phyloP scores from a whole-genome alignment of 148 eudicot species.

The Chenopodium album region DNA sequence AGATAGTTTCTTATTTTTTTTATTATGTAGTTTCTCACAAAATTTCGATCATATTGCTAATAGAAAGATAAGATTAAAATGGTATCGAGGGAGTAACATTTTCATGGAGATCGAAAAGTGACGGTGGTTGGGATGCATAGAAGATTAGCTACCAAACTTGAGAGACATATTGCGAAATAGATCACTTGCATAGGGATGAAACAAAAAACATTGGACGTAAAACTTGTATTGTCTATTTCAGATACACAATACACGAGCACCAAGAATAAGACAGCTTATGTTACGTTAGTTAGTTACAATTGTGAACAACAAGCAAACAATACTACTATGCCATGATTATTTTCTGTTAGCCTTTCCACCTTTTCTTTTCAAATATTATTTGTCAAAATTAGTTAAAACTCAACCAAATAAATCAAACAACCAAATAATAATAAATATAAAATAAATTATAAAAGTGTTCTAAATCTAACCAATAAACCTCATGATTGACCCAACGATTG shows the following conservation, averaged over 20 bases:
- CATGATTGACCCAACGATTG: constrained; percentile 37
- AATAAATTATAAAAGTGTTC: not conserved
- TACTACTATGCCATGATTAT: constrained; percentile 28
- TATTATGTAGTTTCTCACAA: too few relatives aligned
- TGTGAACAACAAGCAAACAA: constrained; percentile 29
- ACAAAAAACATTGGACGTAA: not conserved
- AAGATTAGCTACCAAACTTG: constrained; percentile 24
- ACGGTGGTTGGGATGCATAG: constrained; percentile 11
- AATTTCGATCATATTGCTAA: too few relatives aligned
- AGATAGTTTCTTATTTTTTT: too few relatives aligned
- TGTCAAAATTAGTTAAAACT: not conserved
- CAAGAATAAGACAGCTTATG: too few relatives aligned
- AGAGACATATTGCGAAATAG: not conserved
- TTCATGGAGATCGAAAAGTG: not conserved
- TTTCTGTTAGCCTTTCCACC: constrained; percentile 26
- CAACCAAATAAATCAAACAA: not conserved
- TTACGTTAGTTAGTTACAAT: constrained; percentile 26
- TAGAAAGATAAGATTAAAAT: too few relatives aligned
- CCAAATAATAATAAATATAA: too few relatives aligned
- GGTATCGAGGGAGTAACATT: not conserved
- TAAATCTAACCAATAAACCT: constrained; percentile 2
- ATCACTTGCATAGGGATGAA: not conserved
- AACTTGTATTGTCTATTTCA: constrained; percentile 5
- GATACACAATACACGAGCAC: constrained; percentile 14
- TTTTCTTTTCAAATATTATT: not conserved